A percentile compares a stretch with the other conserved stretches of the same genome.
Evolutionary conservation across 2,329 filamentous ascomycete species (phyloP).

Genomic region (Triangularia setosa): DNA sequence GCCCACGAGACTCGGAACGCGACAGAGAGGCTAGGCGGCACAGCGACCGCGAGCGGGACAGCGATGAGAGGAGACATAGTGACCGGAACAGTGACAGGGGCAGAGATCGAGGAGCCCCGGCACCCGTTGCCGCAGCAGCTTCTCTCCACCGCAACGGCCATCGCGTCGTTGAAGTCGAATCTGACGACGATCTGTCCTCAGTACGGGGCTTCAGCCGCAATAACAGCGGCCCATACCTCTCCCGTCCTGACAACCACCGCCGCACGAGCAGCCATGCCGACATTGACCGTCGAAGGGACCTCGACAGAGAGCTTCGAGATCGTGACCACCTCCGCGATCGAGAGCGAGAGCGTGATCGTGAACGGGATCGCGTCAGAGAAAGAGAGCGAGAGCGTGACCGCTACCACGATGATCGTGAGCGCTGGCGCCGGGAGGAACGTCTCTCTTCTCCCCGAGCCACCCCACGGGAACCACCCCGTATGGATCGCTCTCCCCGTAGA

Average conservation of each 20-base stretch:
- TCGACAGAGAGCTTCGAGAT: constrained; percentile 22
- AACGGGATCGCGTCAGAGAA: constrained; percentile 24
- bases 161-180: constrained; percentile 30
- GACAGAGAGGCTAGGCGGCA: constrained; percentile 25
- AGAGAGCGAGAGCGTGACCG: constrained; percentile 17
- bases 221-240: constrained; percentile 35
- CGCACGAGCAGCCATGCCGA: constrained; percentile 50
- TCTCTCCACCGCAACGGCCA: constrained; percentile 24
- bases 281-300: constrained; percentile 36
- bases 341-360: constrained; percentile 15
- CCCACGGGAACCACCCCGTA: neutral
- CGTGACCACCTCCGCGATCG: constrained; percentile 28
- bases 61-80: constrained; percentile 9
- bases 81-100: constrained; percentile 25
- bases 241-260: constrained; percentile 39
- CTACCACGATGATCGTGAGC: constrained; percentile 20
- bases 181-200: constrained; percentile 21
- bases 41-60: constrained; percentile 27
- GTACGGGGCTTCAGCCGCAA: constrained; percentile 25
- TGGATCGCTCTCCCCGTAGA: neutral
- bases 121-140: neutral
- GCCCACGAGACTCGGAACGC: constrained; percentile 24
- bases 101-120: constrained; percentile 22
- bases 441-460: neutral
- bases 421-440: constrained; percentile 11